Percentiles rank a stretch among this genome's conserved stretches.
These are phyloP conservation scores for Verticillium tricorpus DNA, from an alignment of 2,329 filamentous ascomycete species.

Conservation along the genomic window DNA sequence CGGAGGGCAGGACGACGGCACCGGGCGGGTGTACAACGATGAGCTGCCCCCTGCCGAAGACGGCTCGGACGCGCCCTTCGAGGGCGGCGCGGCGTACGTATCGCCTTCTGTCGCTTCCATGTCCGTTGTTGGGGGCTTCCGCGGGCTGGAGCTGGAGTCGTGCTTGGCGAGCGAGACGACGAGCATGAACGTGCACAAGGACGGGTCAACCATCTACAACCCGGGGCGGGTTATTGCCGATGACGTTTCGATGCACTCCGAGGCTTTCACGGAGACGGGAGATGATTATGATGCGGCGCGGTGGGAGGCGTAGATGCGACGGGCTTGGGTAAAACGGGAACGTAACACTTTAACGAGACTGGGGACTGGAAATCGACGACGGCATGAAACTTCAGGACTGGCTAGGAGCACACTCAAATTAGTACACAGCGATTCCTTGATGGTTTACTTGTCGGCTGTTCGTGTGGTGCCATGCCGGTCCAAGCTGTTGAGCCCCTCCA, in stretches of 20 bases:
- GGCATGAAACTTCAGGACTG: too few species aligned
- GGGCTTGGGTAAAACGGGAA: not conserved
- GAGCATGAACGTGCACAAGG: constrained; percentile 2
- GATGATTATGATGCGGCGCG: constrained; percentile 29
- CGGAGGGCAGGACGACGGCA: constrained; percentile 48
- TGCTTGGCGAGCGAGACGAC: not conserved
- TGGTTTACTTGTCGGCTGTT: too few species aligned
- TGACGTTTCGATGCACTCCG: constrained; percentile 26
- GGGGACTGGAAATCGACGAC: not conserved
- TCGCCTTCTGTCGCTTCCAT: not conserved
- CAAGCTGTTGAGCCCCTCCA: too few species aligned
- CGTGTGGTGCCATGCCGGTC: too few species aligned
- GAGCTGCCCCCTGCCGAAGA: constrained; percentile 35
- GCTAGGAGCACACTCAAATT: too few species aligned
- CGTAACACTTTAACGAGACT: not conserved
- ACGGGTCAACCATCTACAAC: constrained; percentile 29
- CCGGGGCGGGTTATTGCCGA: constrained; percentile 26
- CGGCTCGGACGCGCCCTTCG: constrained; percentile 32
- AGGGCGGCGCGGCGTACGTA: constrained; percentile 15
- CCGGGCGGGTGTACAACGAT: constrained; percentile 43
- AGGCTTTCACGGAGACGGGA: constrained; percentile 26
- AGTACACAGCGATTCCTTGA: too few species aligned
- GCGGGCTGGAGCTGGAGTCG: constrained; percentile 21
- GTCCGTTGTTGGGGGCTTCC: constrained; percentile 30
- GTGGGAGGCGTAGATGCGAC: constrained; percentile 20